Conservation (phyloP, 768 basidiomycete genomes). For the Floccularia luteovirens region DNA sequence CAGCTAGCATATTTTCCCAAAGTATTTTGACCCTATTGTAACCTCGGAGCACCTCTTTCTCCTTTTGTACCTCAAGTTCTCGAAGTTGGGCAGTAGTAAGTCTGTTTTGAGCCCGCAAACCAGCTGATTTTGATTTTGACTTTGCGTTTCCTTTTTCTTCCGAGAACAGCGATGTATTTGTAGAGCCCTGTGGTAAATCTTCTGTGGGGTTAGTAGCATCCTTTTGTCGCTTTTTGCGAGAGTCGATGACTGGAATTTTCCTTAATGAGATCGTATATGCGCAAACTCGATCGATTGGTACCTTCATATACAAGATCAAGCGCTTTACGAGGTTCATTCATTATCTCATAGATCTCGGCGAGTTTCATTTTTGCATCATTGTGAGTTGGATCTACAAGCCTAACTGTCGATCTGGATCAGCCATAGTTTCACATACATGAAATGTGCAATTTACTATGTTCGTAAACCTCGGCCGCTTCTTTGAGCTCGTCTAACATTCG, state of each 20-base stretch:
- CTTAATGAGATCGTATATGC: neutral
- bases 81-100: constrained; percentile 53
- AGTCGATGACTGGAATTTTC: constrained; percentile 42
- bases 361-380: constrained; percentile 85
- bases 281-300: constrained; percentile 17
- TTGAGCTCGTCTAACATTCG: constrained; percentile 67
- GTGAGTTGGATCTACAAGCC: constrained; percentile 64
- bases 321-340: constrained; percentile 74
- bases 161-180: constrained; percentile 50
- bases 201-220: constrained; percentile 10
- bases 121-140: constrained; percentile 27
- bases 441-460: constrained; percentile 51
- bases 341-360: constrained; percentile 83
- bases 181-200: constrained; percentile 9
- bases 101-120: constrained; percentile 30
- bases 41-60: constrained; percentile 53
- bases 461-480: constrained; percentile 78
- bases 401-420: constrained; percentile 39
- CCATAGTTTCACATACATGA: neutral
- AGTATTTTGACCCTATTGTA: constrained; percentile 55
- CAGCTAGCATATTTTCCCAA: constrained; percentile 46
- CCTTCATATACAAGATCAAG: constrained; percentile 82
- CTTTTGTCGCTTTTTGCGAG: constrained; percentile 40
- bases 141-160: constrained; percentile 38
- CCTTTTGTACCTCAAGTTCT: constrained; percentile 58